Evolutionary conservation across 305 asterid species (phyloP), one percentile per base, ranked within the genome.

Genomic region (Solanum hybrid): DNA sequence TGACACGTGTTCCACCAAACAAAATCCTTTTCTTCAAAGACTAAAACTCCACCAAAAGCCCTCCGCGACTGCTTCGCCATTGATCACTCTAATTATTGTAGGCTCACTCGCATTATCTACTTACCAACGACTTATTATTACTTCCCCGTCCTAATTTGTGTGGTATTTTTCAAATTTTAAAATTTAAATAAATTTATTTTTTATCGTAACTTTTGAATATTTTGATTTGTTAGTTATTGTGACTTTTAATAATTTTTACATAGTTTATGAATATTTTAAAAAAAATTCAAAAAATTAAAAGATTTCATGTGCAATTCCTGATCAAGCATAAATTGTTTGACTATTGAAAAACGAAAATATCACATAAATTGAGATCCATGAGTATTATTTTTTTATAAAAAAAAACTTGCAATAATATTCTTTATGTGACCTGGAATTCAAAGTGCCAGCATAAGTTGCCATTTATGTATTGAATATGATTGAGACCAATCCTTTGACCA

Each of bases 11-110:
- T 90, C 85, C 82, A 67, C 82, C 90, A 86, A 36, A 90, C 61
- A 14, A 69, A 79, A 91, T 57, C 89, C 80, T 9, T 93, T 93
- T 89, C 94, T 92, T 93, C 71, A 40, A 91, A 91, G 92, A 92
- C 91, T 91, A 8, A 86, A 94, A 94, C 91, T 93, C 93, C 90
- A 86, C 40, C 67, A 20, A 24, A 24, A 46, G 14, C n/a, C 86
- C 51, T 81, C 89, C 8, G 89, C 86, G 91, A 90, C 89, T 74
- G 91, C 89, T 37, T 82, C 90, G 90, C 67, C 69, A 39, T 89
- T 80, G 90, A 90, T 90, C 90, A 90, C 90, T 90, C 71, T 35
- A 71, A 80, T 85, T 14, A 22, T 88, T 35, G 90, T 83, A 89
- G 91, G 88, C 74, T 46, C 33, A 75, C 86, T 91, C 86, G 87